Base-by-base conservation (phyloP, 78 protist genomes). In the Anaeramoeba flamelloides region DNA sequence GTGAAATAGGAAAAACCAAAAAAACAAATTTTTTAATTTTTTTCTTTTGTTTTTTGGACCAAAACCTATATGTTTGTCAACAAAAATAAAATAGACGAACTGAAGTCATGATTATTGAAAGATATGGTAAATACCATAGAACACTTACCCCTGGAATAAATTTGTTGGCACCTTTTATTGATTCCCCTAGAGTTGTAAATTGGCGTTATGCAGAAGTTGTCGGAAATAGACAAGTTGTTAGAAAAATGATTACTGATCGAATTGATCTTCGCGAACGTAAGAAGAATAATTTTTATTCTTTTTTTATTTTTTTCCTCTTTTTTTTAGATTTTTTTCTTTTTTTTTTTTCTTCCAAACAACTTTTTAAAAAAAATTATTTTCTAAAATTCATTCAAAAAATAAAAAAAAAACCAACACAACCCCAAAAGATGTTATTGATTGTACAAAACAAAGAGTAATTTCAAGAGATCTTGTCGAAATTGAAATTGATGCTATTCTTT, bases 221-320 rank as follows among this genome's bases (percentile, higher is more conserved):
- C 17, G 17, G 17, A 26, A 53, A 53, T 53, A 26, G 17, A 8
- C 17, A 8, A 26, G 69, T 53, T 53, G 65, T 83, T 40, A 30
- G 0, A 3, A 34, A 30, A 38, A 3, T 1, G 4, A 2, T 3
- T 0, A 76, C 80, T 3, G 80, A 69, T 33, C 39, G 79, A 2
- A 38, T 83, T 32, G 85, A 83, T 74, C 17, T 83, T 65, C 53
- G 85, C 30, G 85, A 83, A 74, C 79, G 69, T 53, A 53, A n/a
- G n/a, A n/a, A n/a, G n/a, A n/a, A n/a, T n/a, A n/a, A n/a, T n/a
- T n/a, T n/a, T n/a, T n/a, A n/a, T n/a, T n/a, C n/a, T n/a, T n/a
- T n/a, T n/a, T n/a, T n/a, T n/a, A n/a, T n/a, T n/a, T n/a, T n/a
- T n/a, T n/a, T n/a, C n/a, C n/a, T n/a, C n/a, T n/a, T n/a, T n/a